These are phyloP conservation scores for Coprinopsis strossmayeri DNA, from an alignment of 768 basidiomycete genomes.

Conservation along the genomic window DNA sequence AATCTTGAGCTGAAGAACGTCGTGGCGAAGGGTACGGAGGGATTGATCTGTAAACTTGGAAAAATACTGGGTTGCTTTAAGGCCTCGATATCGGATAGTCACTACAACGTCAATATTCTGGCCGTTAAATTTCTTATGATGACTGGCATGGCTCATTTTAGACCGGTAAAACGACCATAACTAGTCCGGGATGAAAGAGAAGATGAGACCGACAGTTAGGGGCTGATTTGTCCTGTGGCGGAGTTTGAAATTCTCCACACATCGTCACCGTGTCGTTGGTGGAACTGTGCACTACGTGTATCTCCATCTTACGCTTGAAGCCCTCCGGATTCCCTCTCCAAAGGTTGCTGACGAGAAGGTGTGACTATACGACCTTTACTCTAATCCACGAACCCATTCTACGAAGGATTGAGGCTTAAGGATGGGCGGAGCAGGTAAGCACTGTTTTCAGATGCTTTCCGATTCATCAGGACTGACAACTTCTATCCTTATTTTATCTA, in stretches of 20 bases:
- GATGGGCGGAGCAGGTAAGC: conserved; percentile 1
- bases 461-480: background rate
- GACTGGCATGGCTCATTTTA: background rate
- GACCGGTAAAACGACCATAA: too few relatives aligned
- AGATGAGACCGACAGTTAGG: too few relatives aligned
- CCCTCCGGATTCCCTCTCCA: background rate
- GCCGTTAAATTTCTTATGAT: background rate
- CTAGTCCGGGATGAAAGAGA: too few relatives aligned
- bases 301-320: background rate
- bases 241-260: too few relatives aligned
- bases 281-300: background rate
- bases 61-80: conserved; percentile 30
- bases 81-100: conserved; percentile 26
- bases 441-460: background rate
- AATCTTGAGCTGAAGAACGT: conserved; percentile 29
- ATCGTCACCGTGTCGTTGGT: too few relatives aligned
- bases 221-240: too few relatives aligned
- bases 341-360: background rate
- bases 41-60: conserved; percentile 22
- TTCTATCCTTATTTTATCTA: background rate
- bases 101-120: conserved; percentile 18
- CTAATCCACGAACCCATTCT: background rate
- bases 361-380: background rate
- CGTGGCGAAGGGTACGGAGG: conserved; percentile 21
- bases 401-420: background rate